Evolutionary conservation across 2,329 filamentous ascomycete genomes (phyloP), one percentile per base, ranked within the genome.

Genomic region (Teratosphaeria epicoccoides): DNA sequence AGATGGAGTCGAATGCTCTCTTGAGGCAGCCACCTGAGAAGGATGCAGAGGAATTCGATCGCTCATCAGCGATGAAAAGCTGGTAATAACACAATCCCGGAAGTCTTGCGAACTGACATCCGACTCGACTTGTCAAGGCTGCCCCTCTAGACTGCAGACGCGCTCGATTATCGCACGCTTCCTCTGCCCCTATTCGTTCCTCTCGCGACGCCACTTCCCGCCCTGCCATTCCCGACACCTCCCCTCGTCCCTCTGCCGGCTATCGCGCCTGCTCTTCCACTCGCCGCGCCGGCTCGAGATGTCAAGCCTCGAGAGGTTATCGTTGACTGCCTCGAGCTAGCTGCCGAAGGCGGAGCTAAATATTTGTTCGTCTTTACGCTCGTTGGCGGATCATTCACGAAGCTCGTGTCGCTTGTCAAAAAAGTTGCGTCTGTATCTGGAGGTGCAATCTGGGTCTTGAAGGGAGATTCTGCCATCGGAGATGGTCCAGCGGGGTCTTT

Each of bases 321-420:
- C 25, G 43, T 29, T 23, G 37, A 40, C 43, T 52, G 49, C 26
- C 55, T 52, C 25, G 33, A 43, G 40, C 53, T 20, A 10, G 44
- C 46, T 24, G 53, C 44, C 5, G 54, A 52, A 20, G 56, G 50
- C 11, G 54, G 49, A 17, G 52, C 52, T 17, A 50, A 51, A 43
- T 51, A 57, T 24, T 54, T 75, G 53, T 64, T 68, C 4, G 68
- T 66, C 61, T 77, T 80, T 25, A 71, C 74, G 33, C 76, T 78
- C 4, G 68, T 71, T 3, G 78, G 77, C 24, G 62, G 90, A 61
- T 95, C 87, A 28, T 95, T 88, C 51, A 95, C 82, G 64, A 95
- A 96, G 1, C 87, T 88, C 5, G 85, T 94, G 65, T 95, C 89
- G 10, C 88, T 95, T 23, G 90, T 95, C 77, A 96, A 80, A 63